Base-by-base conservation (phyloP, 2,329 filamentous ascomycete genomes). In the Pyrenophora teres region DNA sequence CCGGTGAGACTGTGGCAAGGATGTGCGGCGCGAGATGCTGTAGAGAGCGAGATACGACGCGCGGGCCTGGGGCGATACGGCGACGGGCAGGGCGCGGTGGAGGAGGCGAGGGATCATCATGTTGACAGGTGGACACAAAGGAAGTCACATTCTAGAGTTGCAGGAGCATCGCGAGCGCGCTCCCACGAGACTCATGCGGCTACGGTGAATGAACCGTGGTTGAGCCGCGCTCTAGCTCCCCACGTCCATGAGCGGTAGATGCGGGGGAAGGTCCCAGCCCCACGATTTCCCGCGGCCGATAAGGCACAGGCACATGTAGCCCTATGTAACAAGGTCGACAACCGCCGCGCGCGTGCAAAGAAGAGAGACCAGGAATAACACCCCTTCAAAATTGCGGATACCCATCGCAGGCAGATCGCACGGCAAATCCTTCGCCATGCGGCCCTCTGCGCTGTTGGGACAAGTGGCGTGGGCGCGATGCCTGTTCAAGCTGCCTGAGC, bases 41-140 rank as follows among this genome's bases (percentile, higher is more conserved):
- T 68, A 63, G 38, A 73, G 63, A 27, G 68, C 64, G 33, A 74
- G 61, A 61, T 76, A 79, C 16, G 76, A 77, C 18, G 69, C 64
- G 25, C 73, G 72, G 37, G 74, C 76, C 51, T 73, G 76, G 27
- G 70, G 71, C 27, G 68, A 73, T 51, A 74, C 59, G 57, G 59
- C 62, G 47, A 71, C 56, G 51, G 62, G 46, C 47, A 70, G 51
- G 19, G 64, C 57, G 25, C 57, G 32, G 8, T 25, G 64, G 16
- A 61, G 18, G 36, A 60, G 50, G 63, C 69, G 65, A 51, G 45
- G 62, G 15, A 62, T 31, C 40, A 63, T 53, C 65, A 70, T 69
- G 51, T 45, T 59, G 54, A 46, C 43, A 15, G 38, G 25, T 39
- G 16, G 25, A 12, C 9, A 23, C 16, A 25, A 27, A 38, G 50